phyloP scores from a whole-genome alignment of 2,329 filamentous ascomycete species.

The Dichotomopilus funicola region DNA sequence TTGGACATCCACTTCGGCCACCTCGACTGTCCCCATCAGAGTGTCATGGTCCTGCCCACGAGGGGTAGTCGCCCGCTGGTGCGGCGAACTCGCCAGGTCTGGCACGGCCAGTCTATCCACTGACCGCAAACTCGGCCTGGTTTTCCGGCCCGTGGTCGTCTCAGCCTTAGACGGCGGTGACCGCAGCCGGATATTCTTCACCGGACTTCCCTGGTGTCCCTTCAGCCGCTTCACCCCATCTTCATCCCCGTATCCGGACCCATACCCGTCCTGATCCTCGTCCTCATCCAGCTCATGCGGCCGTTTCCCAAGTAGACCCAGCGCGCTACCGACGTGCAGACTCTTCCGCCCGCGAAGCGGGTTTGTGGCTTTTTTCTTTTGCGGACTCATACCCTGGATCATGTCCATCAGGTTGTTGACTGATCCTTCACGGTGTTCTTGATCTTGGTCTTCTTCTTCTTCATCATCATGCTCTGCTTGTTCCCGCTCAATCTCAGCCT shows the following conservation, averaged over 20 bases:
- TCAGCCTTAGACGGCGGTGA: slow-evolving; percentile 63
- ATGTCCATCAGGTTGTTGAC: slow-evolving; percentile 62
- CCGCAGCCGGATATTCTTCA: slow-evolving; percentile 66
- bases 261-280: slow-evolving; percentile 48
- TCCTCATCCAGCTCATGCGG: slow-evolving; percentile 66
- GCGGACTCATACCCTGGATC: slow-evolving; percentile 71
- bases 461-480: slow-evolving; percentile 53
- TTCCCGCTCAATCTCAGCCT: slow-evolving; percentile 57
- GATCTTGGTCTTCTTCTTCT: slow-evolving; percentile 42
- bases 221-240: slow-evolving; percentile 64
- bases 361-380: slow-evolving; percentile 45
- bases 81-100: slow-evolving; percentile 42
- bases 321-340: slow-evolving; percentile 67
- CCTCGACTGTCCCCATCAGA: slow-evolving; percentile 30
- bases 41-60: slow-evolving; percentile 38
- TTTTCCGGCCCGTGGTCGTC: slow-evolving; percentile 54
- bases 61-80: slow-evolving; percentile 47
- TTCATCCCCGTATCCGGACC: slow-evolving; percentile 34
- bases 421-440: slow-evolving; percentile 57
- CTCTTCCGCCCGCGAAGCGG: slow-evolving; percentile 64
- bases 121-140: slow-evolving; percentile 43
- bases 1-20: slow-evolving; percentile 35
- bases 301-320: slow-evolving; percentile 66
- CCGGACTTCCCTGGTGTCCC: slow-evolving; percentile 65
- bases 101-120: slow-evolving; percentile 36